Conservation (phyloP, 768 basidiomycete genomes). For the Pleurotus giganteus region DNA sequence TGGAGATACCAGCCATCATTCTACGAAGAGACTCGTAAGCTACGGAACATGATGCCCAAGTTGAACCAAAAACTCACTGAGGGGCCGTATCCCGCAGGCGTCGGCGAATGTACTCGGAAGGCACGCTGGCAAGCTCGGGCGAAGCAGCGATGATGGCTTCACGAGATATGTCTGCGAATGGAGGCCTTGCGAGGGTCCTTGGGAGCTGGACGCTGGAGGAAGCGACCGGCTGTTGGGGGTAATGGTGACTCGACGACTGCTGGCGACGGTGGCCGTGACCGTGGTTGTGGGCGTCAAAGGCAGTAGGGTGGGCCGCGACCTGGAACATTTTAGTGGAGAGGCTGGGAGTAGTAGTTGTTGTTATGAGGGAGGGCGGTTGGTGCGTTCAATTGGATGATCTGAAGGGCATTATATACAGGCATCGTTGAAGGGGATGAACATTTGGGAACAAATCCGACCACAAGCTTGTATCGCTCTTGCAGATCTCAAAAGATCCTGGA, state of each 20-base stretch:
- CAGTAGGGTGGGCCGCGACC: conserved; percentile 41
- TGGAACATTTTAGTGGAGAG: conserved; percentile 40
- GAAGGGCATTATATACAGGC: conserved; percentile 6
- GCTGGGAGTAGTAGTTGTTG: conserved; percentile 3
- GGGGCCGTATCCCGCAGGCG: conserved; percentile 47
- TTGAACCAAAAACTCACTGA: conserved; percentile 31
- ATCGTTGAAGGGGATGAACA: conserved; percentile 8
- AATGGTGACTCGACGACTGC: conserved; percentile 20
- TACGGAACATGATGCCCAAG: conserved; percentile 16
- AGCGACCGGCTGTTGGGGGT: conserved; percentile 14
- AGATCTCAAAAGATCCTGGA: conserved; percentile 9
- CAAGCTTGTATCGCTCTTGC: conserved; percentile 5
- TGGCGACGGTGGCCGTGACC: conserved; percentile 21
- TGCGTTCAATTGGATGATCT: conserved; percentile 3
- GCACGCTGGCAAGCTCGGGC: conserved; percentile 63
- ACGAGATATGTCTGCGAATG: conserved; percentile 52
- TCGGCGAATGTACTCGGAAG: conserved; percentile 67
- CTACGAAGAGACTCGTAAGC: conserved; percentile 28
- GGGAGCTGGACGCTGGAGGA: conserved; percentile 58
- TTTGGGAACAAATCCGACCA: conserved; percentile 10
- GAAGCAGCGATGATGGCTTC: conserved; percentile 62
- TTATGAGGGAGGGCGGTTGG: conserved; percentile 1
- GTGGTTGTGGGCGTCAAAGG: conserved; percentile 38
- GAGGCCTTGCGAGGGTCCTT: conserved; percentile 65
- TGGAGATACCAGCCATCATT: conserved; percentile 53